These are phyloP conservation scores for Acorus gramineus DNA, from an alignment of 106 monocot species.

Conservation along the genomic window DNA sequence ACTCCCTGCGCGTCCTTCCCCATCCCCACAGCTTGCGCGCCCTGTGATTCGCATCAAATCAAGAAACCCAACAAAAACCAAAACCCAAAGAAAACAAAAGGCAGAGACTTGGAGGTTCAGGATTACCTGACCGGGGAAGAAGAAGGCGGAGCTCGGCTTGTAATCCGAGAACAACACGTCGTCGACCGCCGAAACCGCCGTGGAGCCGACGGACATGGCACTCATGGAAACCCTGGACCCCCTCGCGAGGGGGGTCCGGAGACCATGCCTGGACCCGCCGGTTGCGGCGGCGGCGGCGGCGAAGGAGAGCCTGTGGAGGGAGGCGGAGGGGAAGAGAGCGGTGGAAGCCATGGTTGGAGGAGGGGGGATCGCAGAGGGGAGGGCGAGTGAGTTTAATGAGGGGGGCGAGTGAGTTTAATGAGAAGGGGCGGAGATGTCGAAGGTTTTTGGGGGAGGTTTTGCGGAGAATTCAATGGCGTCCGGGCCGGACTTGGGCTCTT, in stretches of 20 bases:
- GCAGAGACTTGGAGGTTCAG: too few relatives aligned
- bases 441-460: too few relatives aligned
- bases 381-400: too few relatives aligned
- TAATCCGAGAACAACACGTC: slow-evolving; percentile 36
- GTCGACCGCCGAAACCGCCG: slow-evolving; percentile 1
- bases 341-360: too few relatives aligned
- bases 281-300: too few relatives aligned
- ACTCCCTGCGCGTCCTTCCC: slow-evolving; percentile 63
- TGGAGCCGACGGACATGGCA: slow-evolving; percentile 18
- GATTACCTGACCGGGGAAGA: slow-evolving; percentile 47
- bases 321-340: slow-evolving; percentile 8
- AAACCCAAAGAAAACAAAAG: too few relatives aligned
- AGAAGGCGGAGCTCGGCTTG: slow-evolving; percentile 34
- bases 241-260: slow-evolving; percentile 1
- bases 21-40: slow-evolving; percentile 91
- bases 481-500: too few relatives aligned
- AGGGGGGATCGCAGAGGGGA: too few relatives aligned
- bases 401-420: too few relatives aligned
- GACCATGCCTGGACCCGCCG: neutral
- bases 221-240: slow-evolving; percentile 24
- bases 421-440: too few relatives aligned
- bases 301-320: slow-evolving; percentile 6
- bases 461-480: too few relatives aligned
- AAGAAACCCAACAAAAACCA: too few relatives aligned
- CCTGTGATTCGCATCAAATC: slow-evolving; percentile 22